Percentiles rank a stretch among this genome's conserved stretches.
Conservation (phyloP, 768 basidiomycete species). For the Boletus sp. region DNA sequence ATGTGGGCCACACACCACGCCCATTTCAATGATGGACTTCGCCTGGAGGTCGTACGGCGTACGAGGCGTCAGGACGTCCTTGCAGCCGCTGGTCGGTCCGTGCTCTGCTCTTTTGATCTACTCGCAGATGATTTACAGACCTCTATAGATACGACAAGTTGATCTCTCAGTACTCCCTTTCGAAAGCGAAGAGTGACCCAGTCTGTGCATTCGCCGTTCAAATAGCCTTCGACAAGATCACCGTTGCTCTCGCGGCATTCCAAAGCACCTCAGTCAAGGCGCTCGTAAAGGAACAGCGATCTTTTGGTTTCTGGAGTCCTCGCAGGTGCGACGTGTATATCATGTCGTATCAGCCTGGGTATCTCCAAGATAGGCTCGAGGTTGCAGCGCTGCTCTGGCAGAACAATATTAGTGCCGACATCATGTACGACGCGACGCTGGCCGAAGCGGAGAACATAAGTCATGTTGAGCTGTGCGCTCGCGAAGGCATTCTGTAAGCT, state of each 20-base stretch:
- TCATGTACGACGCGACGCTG: slow-evolving; percentile 82
- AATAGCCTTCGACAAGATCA: slow-evolving; percentile 78
- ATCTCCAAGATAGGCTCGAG: slow-evolving; percentile 75
- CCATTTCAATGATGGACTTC: slow-evolving; percentile 70
- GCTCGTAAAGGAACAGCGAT: slow-evolving; percentile 73
- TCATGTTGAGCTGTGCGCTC: slow-evolving; percentile 62
- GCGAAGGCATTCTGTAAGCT: slow-evolving; percentile 81
- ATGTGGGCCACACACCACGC: slow-evolving; percentile 66
- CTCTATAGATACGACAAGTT: slow-evolving; percentile 65
- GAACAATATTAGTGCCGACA: slow-evolving; percentile 78
- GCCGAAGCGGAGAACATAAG: slow-evolving; percentile 62
- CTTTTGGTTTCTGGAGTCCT: slow-evolving; percentile 90
- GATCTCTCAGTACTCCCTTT: slow-evolving; percentile 57
- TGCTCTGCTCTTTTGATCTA: neutral
- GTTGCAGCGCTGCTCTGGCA: slow-evolving; percentile 77
- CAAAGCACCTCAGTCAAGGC: slow-evolving; percentile 65
- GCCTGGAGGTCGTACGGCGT: slow-evolving; percentile 71
- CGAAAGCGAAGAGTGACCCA: slow-evolving; percentile 51
- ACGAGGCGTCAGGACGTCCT: slow-evolving; percentile 68
- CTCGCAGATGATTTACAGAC: neutral
- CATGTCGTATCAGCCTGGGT: slow-evolving; percentile 72
- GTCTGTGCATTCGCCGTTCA: slow-evolving; percentile 73
- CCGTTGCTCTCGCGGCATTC: slow-evolving; percentile 62
- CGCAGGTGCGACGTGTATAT: slow-evolving; percentile 86
- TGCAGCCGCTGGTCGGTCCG: slow-evolving; percentile 79